A percentile compares a stretch with the other conserved stretches of the same genome.
Conservation (phyloP, 192 early-diverging fungal species). For the Dissophora ornata region DNA sequence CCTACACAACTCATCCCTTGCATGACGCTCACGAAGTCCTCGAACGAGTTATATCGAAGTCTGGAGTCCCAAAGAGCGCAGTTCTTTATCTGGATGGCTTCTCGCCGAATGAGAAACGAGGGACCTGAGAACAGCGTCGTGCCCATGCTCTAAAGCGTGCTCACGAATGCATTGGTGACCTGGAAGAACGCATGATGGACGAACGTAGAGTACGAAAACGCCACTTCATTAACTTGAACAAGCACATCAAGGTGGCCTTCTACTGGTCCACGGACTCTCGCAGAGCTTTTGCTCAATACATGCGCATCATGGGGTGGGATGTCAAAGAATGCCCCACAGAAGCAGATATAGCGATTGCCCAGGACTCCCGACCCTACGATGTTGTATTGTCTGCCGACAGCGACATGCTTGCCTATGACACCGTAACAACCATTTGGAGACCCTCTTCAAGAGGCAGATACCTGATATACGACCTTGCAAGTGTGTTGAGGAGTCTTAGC, state of each 20-base stretch:
- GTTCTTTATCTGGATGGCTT: conserved; percentile 11
- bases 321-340: background rate
- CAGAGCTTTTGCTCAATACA: background rate
- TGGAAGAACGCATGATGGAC: background rate
- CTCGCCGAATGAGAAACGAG: conserved; percentile 8
- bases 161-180: background rate
- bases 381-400: conserved; percentile 6
- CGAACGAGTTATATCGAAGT: background rate
- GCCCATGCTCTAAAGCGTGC: background rate
- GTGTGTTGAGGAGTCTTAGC: background rate
- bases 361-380: background rate
- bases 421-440: conserved; percentile 5
- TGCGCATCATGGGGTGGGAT: background rate
- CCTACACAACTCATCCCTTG: background rate
- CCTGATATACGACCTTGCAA: background rate
- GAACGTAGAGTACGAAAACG: background rate
- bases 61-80: conserved; percentile 7
- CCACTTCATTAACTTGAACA: background rate
- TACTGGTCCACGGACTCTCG: background rate
- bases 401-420: conserved; percentile 14
- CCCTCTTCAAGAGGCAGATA: background rate
- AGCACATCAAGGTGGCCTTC: background rate
- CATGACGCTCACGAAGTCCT: background rate
- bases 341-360: background rate
- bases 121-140: background rate